Conservation (phyloP, 495 filamentous ascomycete species). For the Astrocystis sublimbata region DNA sequence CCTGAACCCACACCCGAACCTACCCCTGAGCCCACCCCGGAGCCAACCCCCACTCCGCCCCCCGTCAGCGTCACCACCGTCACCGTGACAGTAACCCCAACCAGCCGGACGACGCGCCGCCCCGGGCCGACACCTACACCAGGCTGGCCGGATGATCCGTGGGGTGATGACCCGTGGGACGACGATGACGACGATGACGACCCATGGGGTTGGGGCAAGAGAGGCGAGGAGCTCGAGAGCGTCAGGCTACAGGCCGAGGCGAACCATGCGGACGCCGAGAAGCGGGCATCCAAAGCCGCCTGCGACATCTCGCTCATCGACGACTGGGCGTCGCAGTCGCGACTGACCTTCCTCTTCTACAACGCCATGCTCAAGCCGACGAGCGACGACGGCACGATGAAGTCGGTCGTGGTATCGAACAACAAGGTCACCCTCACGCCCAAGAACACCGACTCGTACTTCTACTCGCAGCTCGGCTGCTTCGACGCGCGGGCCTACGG, state of each 20-base stretch:
- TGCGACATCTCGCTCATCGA: constrained; percentile 59
- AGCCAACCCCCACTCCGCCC: neutral
- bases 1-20: neutral
- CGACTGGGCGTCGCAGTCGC: constrained; percentile 64
- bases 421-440: constrained; percentile 59
- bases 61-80: constrained; percentile 18
- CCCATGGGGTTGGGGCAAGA: constrained; percentile 8
- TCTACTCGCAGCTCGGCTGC: constrained; percentile 61
- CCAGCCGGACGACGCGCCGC: constrained; percentile 8
- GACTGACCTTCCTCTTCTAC: constrained; percentile 64
- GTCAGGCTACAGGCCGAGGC: constrained; percentile 20
- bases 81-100: constrained; percentile 20
- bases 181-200: constrained; percentile 16
- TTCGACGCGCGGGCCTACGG: constrained; percentile 55
- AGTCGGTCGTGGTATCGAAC: constrained; percentile 54
- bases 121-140: constrained; percentile 3
- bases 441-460: constrained; percentile 50
- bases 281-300: constrained; percentile 26
- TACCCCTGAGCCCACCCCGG: neutral
- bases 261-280: neutral
- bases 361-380: constrained; percentile 59
- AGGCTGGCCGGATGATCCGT: constrained; percentile 15
- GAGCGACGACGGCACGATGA: constrained; percentile 62
- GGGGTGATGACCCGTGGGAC: constrained; percentile 23
- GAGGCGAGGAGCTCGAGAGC: constrained; percentile 19